Evolutionary conservation across 228 moss, liverwort and hornwort genomes (phyloP), one percentile per base, ranked within the genome.

Genomic region (Sphagnum fallax): DNA sequence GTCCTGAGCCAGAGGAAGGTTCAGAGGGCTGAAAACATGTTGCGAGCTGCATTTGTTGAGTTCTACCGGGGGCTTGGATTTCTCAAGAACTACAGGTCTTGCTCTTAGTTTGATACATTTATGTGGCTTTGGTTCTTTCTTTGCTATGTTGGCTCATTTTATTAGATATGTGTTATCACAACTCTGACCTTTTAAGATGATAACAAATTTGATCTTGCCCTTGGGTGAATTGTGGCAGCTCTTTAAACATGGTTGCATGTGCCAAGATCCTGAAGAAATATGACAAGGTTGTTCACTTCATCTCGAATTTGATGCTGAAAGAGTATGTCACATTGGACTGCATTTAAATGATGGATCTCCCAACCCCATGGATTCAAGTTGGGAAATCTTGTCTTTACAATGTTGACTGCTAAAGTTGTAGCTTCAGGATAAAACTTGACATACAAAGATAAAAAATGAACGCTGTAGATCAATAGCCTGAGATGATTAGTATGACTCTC

Each of bases 181-280:
- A 32, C 32, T 32, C 32, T 32, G 55, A 12, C 12, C 55, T 8
- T 55, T 55, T 55, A 1, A 55, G 12, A 55, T 8, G 55, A 8
- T 8, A 55, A 55, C 9, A 8, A 8, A 55, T 55, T 55, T 55
- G 55, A 55, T 8, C 50, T 69, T 18, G 61, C 32, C 13, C 48
- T 16, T 75, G 73, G 74, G 79, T 72, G 32, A 74, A 16, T 61
- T 83, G 64, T 84, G 81, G 73, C 81, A 93, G 91, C 82, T 93
- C 91, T 49, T 68, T 97, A 81, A 93, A 97, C 67, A 76, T 93
- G 81, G 82, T 93, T 65, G 93, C 96, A 52, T 97, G 93, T 14
- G 93, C 89, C 61, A 97, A 97, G 74, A 97, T 97, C 68, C 80
- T 93, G 77, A 97, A 97, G 75, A 97, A 97, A 67, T 93, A 88